These are phyloP conservation scores for Talaromyces atroroseus DNA, from an alignment of 2,329 filamentous ascomycete species.

Conservation along the genomic window DNA sequence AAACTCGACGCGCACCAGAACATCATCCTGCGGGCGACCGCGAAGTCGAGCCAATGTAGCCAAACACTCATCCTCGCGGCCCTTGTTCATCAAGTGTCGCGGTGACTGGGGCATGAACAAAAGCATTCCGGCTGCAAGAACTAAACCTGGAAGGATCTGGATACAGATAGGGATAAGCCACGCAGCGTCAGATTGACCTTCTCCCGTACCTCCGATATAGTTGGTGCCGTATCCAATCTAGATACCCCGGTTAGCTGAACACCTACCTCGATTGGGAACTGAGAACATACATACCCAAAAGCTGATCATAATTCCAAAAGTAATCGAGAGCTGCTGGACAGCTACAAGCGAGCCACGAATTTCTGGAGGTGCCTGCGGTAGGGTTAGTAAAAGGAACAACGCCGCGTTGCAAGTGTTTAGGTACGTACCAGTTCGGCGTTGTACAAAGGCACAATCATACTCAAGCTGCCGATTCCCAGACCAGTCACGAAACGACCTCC, in stretches of 20 bases:
- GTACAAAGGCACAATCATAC: constrained; percentile 39
- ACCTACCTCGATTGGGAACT: constrained; percentile 31
- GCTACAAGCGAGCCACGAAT: constrained; percentile 39
- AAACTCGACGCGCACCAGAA: constrained; percentile 51
- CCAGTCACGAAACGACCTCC: constrained; percentile 39
- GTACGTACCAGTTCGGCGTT: constrained; percentile 28
- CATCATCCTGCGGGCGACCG: constrained; percentile 51
- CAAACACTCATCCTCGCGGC: constrained; percentile 50
- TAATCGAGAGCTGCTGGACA: constrained; percentile 41
- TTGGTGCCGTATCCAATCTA: constrained; percentile 46
- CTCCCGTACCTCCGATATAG: constrained; percentile 59
- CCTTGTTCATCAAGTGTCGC: constrained; percentile 56
- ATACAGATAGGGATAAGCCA: constrained; percentile 51
- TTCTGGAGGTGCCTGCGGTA: constrained; percentile 20
- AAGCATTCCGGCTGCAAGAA: constrained; percentile 46
- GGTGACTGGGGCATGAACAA: constrained; percentile 57
- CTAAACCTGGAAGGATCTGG: constrained; percentile 47
- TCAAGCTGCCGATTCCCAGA: constrained; percentile 38
- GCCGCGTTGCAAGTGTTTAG: no score
- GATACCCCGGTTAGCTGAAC: constrained; percentile 59
- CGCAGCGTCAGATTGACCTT: constrained; percentile 57
- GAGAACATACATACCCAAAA: constrained; percentile 34
- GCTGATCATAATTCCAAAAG: constrained; percentile 42
- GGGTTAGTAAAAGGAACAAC: background rate
- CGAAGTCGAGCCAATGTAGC: constrained; percentile 53